Percentiles rank a stretch among this genome's conserved stretches.
Evolutionary conservation across 306 rosid species (phyloP).

Genomic region (Malus sieversii): DNA sequence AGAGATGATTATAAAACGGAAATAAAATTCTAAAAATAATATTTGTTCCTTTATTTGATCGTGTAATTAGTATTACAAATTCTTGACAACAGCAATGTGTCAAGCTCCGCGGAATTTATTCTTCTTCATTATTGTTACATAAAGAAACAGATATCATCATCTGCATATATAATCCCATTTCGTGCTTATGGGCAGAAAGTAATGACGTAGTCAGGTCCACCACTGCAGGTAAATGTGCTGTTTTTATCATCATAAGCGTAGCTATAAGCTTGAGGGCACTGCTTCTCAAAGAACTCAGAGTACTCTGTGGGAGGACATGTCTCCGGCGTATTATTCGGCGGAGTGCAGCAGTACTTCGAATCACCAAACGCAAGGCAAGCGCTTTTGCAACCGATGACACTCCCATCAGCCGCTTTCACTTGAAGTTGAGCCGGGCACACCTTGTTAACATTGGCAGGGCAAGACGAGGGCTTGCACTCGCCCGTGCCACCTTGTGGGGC

Average conservation of each 20-base stretch:
- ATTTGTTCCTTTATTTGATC: not conserved
- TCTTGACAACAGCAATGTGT: not conserved
- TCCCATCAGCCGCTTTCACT: not conserved
- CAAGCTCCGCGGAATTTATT: not conserved
- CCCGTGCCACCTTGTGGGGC: conserved; percentile 41
- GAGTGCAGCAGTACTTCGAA: not conserved
- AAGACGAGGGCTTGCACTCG: conserved; percentile 42
- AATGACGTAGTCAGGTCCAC: not conserved
- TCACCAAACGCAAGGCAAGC: not conserved
- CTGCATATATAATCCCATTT: not conserved
- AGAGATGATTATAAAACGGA: too few species aligned
- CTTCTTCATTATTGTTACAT: not conserved
- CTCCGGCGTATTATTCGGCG: not conserved
- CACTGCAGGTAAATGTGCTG: not conserved
- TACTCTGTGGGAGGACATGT: not conserved
- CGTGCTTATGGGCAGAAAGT: not conserved
- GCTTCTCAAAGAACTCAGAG: not conserved
- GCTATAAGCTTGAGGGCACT: not conserved
- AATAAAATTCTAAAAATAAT: too few species aligned
- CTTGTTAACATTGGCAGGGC: conserved; percentile 37
- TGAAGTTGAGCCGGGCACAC: conserved; percentile 40
- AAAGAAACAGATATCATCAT: too few species aligned
- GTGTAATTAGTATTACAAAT: not conserved
- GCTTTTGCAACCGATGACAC: not conserved
- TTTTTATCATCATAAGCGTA: not conserved